Percentiles rank a stretch among this genome's conserved stretches.
phyloP scores from a whole-genome alignment of 2,329 filamentous ascomycete genomes.

The Fusarium incarnatum region DNA sequence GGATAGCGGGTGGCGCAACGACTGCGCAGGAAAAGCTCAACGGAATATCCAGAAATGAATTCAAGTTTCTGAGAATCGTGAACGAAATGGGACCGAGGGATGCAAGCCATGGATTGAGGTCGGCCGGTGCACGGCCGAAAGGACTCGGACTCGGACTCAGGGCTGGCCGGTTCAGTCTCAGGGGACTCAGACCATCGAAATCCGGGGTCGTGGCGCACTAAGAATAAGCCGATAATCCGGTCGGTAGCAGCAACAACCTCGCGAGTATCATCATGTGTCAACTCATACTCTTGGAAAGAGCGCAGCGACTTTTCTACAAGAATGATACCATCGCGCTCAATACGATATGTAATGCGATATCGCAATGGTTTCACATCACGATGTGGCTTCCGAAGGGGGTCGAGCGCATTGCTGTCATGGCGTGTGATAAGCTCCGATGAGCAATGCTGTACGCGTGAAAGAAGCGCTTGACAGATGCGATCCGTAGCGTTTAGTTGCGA shows the following conservation, averaged over 20 bases:
- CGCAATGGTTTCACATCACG: constrained; percentile 58
- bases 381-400: constrained; percentile 51
- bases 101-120: constrained; percentile 59
- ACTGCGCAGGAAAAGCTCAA: constrained; percentile 60
- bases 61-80: constrained; percentile 46
- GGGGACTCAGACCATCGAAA: constrained; percentile 61
- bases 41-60: constrained; percentile 60
- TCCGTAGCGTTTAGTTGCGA: constrained; percentile 57
- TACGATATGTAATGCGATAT: constrained; percentile 62
- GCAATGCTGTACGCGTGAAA: constrained; percentile 64
- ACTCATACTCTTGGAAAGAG: constrained; percentile 62
- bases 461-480: constrained; percentile 61
- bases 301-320: constrained; percentile 60
- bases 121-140: constrained; percentile 55
- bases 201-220: constrained; percentile 61
- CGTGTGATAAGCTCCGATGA: constrained; percentile 65
- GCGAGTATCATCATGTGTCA: constrained; percentile 58
- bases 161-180: constrained; percentile 53
- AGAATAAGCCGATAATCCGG: constrained; percentile 62
- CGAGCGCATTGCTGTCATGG: constrained; percentile 61
- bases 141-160: constrained; percentile 54
- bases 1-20: constrained; percentile 50
- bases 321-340: constrained; percentile 55
- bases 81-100: constrained; percentile 59
- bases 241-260: constrained; percentile 63